Conservation (phyloP, 495 filamentous ascomycete genomes). For the Penicillium desertorum region DNA sequence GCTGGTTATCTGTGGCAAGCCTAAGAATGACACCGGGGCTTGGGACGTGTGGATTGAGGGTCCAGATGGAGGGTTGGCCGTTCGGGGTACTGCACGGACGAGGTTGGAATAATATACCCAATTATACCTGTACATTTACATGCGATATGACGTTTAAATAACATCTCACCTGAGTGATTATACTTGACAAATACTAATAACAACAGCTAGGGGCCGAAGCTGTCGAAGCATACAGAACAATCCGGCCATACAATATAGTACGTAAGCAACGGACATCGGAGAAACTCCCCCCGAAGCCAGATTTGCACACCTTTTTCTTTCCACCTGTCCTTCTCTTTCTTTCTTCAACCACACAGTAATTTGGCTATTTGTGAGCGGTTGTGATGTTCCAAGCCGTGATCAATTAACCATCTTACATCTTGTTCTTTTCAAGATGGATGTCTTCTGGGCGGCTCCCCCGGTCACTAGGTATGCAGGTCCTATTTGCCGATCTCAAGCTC, state of each 20-base stretch:
- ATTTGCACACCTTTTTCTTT: constrained; percentile 30
- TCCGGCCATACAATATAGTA: neutral
- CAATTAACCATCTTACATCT: constrained; percentile 17
- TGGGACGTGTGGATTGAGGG: constrained; percentile 72
- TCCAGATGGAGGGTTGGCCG: constrained; percentile 56
- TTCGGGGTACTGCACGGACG: constrained; percentile 53
- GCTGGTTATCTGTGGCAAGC: constrained; percentile 57
- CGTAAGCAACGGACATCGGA: constrained; percentile 18
- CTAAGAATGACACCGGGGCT: constrained; percentile 27
- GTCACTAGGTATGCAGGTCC: constrained; percentile 59
- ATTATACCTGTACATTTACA: neutral
- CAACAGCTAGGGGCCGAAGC: neutral
- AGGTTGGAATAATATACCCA: constrained; percentile 1
- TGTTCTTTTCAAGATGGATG: constrained; percentile 49
- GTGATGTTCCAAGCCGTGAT: constrained; percentile 16
- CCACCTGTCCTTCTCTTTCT: constrained; percentile 15
- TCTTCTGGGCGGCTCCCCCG: constrained; percentile 69
- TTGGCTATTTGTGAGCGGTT: constrained; percentile 8
- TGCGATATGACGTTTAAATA: neutral
- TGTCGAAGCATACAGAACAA: constrained; percentile 5
- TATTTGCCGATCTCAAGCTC: constrained; percentile 5
- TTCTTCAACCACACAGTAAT: constrained; percentile 13
- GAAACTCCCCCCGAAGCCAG: constrained; percentile 21
- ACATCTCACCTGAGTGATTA: neutral
- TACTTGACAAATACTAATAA: neutral